Percentiles rank a stretch among this genome's conserved stretches.
Evolutionary conservation across 208 protist genomes (phyloP).

Genomic region (Acanthamoeba culbertsoni): DNA sequence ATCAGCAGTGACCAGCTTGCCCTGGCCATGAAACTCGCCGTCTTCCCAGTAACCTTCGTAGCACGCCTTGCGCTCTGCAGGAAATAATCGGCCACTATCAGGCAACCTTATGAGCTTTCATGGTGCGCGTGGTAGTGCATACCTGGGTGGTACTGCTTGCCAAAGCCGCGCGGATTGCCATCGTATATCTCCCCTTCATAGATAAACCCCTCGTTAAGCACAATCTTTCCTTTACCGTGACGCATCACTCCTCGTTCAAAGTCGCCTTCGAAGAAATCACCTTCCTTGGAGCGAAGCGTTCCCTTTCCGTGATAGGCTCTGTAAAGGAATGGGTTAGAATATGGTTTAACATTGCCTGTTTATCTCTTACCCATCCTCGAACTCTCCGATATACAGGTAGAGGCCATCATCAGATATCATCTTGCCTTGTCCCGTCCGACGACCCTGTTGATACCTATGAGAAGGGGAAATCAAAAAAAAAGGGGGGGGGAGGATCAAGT

Average conservation of each 20-base stretch:
- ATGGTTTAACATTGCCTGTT: too few relatives aligned
- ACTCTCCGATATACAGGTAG: neutral
- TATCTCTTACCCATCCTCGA: slow-evolving; percentile 24
- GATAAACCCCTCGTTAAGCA: neutral
- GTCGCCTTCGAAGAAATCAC: neutral
- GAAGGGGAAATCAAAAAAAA: neutral
- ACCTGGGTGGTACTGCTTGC: slow-evolving; percentile 35
- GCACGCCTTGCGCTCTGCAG: neutral
- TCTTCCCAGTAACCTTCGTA: neutral
- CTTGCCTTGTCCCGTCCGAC: neutral
- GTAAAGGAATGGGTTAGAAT: too few relatives aligned
- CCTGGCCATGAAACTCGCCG: neutral
- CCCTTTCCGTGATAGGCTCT: slow-evolving; percentile 25
- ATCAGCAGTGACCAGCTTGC: neutral
- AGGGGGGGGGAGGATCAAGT: neutral
- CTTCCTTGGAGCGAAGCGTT: neutral
- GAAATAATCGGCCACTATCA: neutral
- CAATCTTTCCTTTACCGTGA: slow-evolving; percentile 1
- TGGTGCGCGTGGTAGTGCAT: neutral
- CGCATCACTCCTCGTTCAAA: slow-evolving; percentile 33
- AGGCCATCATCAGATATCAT: neutral
- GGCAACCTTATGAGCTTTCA: neutral
- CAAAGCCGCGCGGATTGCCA: neutral
- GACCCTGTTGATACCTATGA: neutral
- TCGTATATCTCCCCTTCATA: slow-evolving; percentile 17